phyloP scores from a whole-genome alignment of 2,329 filamentous ascomycete genomes.

The Blastomyces parvus region DNA sequence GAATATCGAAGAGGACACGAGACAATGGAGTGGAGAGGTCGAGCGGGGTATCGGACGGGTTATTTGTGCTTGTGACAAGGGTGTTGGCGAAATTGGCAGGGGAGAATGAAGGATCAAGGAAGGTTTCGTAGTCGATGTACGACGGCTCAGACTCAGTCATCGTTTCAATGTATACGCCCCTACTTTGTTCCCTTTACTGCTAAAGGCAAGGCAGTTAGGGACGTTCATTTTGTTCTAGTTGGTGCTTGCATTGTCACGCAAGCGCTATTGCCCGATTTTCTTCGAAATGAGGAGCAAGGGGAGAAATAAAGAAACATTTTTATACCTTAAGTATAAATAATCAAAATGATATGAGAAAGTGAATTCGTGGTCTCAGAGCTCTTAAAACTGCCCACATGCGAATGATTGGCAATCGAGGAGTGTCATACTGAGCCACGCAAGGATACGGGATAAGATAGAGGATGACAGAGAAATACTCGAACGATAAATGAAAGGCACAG shows the following conservation, averaged over 20 bases:
- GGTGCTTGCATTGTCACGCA: not conserved
- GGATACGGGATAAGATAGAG: not conserved
- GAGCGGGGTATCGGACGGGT: constrained; percentile 76
- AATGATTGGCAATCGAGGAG: not conserved
- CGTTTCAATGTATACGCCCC: not conserved
- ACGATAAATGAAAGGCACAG: not conserved
- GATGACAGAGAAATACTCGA: not conserved
- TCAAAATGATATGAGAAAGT: not conserved
- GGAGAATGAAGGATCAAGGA: constrained; percentile 74
- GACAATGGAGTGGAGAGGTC: constrained; percentile 92
- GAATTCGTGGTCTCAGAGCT: not conserved
- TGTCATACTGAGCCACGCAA: not conserved
- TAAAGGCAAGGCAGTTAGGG: constrained; percentile 1
- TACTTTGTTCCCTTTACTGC: constrained; percentile 1
- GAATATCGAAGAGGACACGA: constrained; percentile 87
- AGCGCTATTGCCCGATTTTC: not conserved
- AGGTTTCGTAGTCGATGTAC: constrained; percentile 93
- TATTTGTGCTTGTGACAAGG: constrained; percentile 83
- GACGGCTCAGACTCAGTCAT: constrained; percentile 47
- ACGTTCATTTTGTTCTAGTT: not conserved
- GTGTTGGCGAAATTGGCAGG: constrained; percentile 76
- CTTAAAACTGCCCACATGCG: not conserved
- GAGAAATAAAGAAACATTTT: not conserved
- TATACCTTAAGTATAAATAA: constrained; percentile 7
- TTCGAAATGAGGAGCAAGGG: not conserved